Evolutionary conservation across 768 basidiomycete species (phyloP).

Genomic region (Russula foetens): DNA sequence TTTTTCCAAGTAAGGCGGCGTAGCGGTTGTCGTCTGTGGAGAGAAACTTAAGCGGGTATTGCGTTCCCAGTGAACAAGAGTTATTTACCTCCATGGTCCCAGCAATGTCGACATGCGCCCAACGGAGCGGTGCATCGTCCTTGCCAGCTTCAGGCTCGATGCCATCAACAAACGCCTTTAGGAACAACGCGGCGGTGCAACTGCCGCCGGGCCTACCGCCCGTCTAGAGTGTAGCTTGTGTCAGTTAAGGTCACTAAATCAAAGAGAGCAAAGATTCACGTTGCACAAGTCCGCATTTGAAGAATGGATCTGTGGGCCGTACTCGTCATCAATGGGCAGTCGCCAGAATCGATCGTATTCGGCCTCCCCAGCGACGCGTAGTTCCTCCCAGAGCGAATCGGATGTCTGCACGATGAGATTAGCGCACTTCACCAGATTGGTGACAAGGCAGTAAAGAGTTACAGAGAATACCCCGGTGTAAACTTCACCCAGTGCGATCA

Average conservation of each 20-base stretch:
- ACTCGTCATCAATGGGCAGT: slow-evolving; percentile 82
- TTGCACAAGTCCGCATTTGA: slow-evolving; percentile 82
- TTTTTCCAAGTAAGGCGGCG: slow-evolving; percentile 55
- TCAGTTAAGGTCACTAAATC: background rate
- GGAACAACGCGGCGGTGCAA: slow-evolving; percentile 80
- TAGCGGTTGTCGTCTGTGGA: slow-evolving; percentile 40
- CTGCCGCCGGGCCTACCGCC: slow-evolving; percentile 68
- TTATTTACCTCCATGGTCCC: slow-evolving; percentile 60
- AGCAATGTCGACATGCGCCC: slow-evolving; percentile 87
- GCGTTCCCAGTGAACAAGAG: background rate
- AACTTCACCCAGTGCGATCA: slow-evolving; percentile 63
- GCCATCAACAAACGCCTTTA: slow-evolving; percentile 75
- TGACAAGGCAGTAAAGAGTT: slow-evolving; percentile 19
- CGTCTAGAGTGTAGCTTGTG: slow-evolving; percentile 32
- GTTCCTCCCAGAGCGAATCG: slow-evolving; percentile 62
- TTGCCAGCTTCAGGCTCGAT: slow-evolving; percentile 54
- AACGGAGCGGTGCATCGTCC: slow-evolving; percentile 46
- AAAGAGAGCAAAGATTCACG: slow-evolving; percentile 29
- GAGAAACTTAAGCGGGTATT: background rate
- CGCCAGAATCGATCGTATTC: slow-evolving; percentile 87
- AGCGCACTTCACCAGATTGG: background rate
- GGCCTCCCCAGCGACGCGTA: slow-evolving; percentile 59
- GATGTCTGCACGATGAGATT: slow-evolving; percentile 41
- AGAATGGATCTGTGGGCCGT: slow-evolving; percentile 62
- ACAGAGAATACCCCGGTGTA: slow-evolving; percentile 78